These are phyloP conservation scores for Dalechampia spathulata DNA, from an alignment of 441 rosid species.

Conservation along the genomic window DNA sequence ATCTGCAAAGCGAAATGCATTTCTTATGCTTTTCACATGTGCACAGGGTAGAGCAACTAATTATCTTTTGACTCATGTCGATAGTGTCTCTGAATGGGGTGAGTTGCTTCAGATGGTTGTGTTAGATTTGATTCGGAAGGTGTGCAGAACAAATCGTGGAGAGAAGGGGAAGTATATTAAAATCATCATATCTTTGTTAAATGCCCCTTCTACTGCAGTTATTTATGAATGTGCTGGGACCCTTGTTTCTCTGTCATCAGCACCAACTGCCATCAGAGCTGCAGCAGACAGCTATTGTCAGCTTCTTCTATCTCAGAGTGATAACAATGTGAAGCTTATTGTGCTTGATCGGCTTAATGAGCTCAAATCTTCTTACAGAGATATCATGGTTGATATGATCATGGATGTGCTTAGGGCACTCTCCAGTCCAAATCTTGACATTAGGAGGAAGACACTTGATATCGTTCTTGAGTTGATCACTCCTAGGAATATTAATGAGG, in stretches of 20 bases:
- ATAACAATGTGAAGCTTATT: conserved; percentile 88
- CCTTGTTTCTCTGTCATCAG: conserved; percentile 86
- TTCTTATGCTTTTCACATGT: conserved; percentile 87
- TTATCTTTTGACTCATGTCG: conserved; percentile 70
- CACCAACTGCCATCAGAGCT: conserved; percentile 81
- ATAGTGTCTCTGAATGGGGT: conserved; percentile 78
- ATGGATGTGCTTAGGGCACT: conserved; percentile 96
- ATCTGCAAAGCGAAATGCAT: conserved; percentile 82
- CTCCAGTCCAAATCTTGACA: conserved; percentile 80
- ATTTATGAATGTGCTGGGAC: conserved; percentile 83
- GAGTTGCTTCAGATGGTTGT: conserved; percentile 93
- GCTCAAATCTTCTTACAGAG: conserved; percentile 74
- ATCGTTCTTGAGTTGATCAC: conserved; percentile 78
- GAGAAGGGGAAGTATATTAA: conserved; percentile 86
- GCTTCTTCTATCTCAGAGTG: conserved; percentile 89
- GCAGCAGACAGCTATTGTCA: conserved; percentile 86
- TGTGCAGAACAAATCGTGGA: conserved; percentile 67
- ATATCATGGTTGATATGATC: conserved; percentile 74
- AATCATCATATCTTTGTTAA: conserved; percentile 71
- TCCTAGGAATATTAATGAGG: conserved; percentile 69
- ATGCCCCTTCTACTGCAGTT: conserved; percentile 90
- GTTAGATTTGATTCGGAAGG: conserved; percentile 78
- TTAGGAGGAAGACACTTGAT: conserved; percentile 74
- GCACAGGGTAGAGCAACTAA: conserved; percentile 73
- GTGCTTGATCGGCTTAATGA: conserved; percentile 80